Conservation (phyloP, 148 eudicot genomes). For the Fagopyrum esculentum region DNA sequence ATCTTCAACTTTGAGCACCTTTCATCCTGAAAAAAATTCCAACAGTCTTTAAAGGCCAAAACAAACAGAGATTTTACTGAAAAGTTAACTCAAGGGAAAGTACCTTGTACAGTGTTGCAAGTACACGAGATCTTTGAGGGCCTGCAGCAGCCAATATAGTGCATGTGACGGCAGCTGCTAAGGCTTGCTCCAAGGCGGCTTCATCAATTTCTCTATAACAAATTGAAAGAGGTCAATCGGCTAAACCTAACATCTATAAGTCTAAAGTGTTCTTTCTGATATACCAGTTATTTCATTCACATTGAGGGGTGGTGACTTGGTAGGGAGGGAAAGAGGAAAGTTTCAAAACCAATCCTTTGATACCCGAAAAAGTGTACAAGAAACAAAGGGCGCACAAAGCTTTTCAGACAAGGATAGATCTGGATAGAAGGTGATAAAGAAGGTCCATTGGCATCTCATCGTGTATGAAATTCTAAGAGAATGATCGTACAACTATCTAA, state of each 20-base stretch:
- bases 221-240: not conserved
- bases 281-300: not conserved
- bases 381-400: not conserved
- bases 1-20: slow-evolving; percentile 97
- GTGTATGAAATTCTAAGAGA: not conserved
- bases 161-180: slow-evolving; percentile 93
- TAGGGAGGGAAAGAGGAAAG: not conserved
- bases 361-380: not conserved
- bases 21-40: slow-evolving; percentile 62
- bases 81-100: slow-evolving; percentile 8
- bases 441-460: not conserved
- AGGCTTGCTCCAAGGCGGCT: slow-evolving; percentile 88
- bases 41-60: not conserved
- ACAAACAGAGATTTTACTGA: slow-evolving; percentile 3
- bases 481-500: not conserved
- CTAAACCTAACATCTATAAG: not conserved
- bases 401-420: not conserved
- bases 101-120: slow-evolving; percentile 95
- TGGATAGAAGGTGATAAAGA: not conserved
- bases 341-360: not conserved
- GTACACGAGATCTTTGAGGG: slow-evolving; percentile 94
- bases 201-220: slow-evolving; percentile 57
- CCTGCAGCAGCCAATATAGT: slow-evolving; percentile 99
- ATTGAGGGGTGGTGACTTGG: not conserved
- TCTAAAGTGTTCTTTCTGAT: not conserved